Evolutionary conservation across 2,329 filamentous ascomycete genomes (phyloP).

Genomic region (Fusarium staphyleae): DNA sequence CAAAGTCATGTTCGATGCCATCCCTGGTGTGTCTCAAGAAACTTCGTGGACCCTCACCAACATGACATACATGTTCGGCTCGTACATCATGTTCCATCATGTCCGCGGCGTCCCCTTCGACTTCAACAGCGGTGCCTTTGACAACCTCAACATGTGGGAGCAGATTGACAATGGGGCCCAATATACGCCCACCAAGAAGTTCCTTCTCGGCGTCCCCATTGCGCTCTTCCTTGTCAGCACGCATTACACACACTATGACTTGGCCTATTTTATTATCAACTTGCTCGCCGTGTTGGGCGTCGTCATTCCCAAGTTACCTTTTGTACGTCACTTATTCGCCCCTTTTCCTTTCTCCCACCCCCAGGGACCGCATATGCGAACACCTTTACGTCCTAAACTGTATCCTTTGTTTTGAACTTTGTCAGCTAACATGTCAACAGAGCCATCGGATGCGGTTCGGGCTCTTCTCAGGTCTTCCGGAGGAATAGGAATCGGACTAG

Average conservation of each 20-base stretch:
- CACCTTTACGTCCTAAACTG: background rate
- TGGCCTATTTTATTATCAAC: constrained; percentile 97
- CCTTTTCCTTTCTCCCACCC: background rate
- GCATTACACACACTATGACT: constrained; percentile 97
- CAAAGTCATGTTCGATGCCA: constrained; percentile 97
- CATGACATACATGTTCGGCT: constrained; percentile 98
- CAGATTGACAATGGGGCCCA: constrained; percentile 99
- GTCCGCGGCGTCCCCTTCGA: constrained; percentile 98
- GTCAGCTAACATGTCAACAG: constrained; percentile 52
- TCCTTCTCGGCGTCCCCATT: constrained; percentile 92
- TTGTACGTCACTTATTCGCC: constrained; percentile 66
- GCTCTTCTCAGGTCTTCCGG: constrained; percentile 72
- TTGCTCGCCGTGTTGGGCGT: constrained; percentile 90
- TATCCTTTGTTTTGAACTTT: constrained; percentile 3
- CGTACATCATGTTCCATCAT: constrained; percentile 99
- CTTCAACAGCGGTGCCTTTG: constrained; percentile 97
- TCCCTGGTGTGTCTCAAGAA: constrained; percentile 95
- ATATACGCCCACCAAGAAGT: constrained; percentile 99
- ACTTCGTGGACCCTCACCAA: constrained; percentile 99
- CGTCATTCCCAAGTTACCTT: constrained; percentile 94
- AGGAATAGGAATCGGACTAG: constrained; percentile 53
- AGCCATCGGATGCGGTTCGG: constrained; percentile 81
- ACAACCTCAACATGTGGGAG: constrained; percentile 99
- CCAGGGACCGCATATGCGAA: background rate
- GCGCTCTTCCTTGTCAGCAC: constrained; percentile 95